Evolutionary conservation across 352 stramenopile genomes (phyloP).

Genomic region (Hyaloperonospora brassicae): DNA sequence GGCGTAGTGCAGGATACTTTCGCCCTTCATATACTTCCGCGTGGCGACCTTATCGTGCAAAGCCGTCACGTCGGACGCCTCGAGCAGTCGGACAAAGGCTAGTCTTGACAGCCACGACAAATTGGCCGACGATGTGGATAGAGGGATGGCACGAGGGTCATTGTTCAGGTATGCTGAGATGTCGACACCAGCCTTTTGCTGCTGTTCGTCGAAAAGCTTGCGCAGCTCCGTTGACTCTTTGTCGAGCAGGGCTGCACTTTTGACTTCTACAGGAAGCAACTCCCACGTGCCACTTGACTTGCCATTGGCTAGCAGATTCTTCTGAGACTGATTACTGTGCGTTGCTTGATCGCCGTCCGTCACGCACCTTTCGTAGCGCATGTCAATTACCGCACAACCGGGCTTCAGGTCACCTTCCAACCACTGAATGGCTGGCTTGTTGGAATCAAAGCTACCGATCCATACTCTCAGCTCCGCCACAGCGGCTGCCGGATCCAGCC

Average conservation of each 20-base stretch:
- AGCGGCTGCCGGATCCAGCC: constrained; percentile 38
- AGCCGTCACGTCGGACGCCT: constrained; percentile 7
- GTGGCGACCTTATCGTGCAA: constrained; percentile 13
- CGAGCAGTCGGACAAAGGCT: constrained; percentile 13
- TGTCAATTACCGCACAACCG: constrained; percentile 20
- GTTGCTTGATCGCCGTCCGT: constrained; percentile 5
- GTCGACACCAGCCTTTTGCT: constrained; percentile 17
- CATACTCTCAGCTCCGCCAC: constrained; percentile 44
- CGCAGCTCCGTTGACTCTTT: constrained; percentile 39
- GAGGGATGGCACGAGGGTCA: constrained; percentile 3
- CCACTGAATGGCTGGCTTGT: constrained; percentile 51
- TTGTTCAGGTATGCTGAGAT: constrained; percentile 46
- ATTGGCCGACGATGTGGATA: not conserved
- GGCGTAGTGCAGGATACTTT: constrained; percentile 39
- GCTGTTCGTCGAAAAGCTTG: constrained; percentile 20
- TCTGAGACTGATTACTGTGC: not conserved
- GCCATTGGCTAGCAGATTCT: not conserved
- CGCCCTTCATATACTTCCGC: constrained; percentile 20
- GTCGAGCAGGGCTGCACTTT: constrained; percentile 38
- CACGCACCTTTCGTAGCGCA: constrained; percentile 23
- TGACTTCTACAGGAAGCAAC: constrained; percentile 22
- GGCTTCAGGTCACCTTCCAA: constrained; percentile 10
- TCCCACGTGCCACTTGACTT: constrained; percentile 20
- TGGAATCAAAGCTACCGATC: constrained; percentile 56
- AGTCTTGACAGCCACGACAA: constrained; percentile 20